Base-by-base conservation (phyloP, 2,329 filamentous ascomycete genomes). In the Cladophialophora yegresii region DNA sequence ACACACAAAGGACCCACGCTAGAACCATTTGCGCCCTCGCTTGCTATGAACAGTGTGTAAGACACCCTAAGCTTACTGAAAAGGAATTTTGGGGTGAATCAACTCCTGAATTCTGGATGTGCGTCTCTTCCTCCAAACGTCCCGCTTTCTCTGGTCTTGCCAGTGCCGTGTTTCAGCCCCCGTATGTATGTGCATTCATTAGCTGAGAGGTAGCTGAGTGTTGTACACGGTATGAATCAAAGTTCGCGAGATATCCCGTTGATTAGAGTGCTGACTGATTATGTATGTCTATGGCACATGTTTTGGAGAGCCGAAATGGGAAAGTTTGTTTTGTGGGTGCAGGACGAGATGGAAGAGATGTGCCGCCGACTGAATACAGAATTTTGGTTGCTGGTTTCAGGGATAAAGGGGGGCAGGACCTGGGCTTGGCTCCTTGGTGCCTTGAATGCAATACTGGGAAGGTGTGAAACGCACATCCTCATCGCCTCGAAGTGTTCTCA, bases 1-100 rank as follows among this genome's bases (percentile, higher is more conserved):
- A 43, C 13, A 43, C 36, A 43, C 16, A 13, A n/a, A n/a, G 36
- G 16, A n/a, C 16, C n/a, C n/a, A 13, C 8, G 36, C 36, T 43
- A n/a, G 36, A 43, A n/a, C 36, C 36, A 5, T n/a, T 49, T 50
- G 22, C 61, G 61, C 61, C 61, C 28, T 63, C 55, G 61, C 61
- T 63, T 63, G 61, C 61, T 63, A 59, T 63, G 50, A 55, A 61
- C 57, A 64, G 36, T 16, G 23, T 20, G 47, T 5, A 50, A 26
- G 20, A 22, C 47, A 26, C 47, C 20, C 47, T 28, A 4, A 9
- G 22, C 16, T 13, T 20, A 45, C 6, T 6, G 30, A 58, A 23
- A 33, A 13, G 12, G 30, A 58, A 30, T 49, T 30, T 7, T 49
- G 10, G 12, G 5, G 23, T 58, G 23, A 16, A 5, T 22, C 40